Evolutionary conservation across 192 early-diverging fungal genomes (phyloP), one percentile per base, ranked within the genome.

Genomic region (Rhizophagus clarus): DNA sequence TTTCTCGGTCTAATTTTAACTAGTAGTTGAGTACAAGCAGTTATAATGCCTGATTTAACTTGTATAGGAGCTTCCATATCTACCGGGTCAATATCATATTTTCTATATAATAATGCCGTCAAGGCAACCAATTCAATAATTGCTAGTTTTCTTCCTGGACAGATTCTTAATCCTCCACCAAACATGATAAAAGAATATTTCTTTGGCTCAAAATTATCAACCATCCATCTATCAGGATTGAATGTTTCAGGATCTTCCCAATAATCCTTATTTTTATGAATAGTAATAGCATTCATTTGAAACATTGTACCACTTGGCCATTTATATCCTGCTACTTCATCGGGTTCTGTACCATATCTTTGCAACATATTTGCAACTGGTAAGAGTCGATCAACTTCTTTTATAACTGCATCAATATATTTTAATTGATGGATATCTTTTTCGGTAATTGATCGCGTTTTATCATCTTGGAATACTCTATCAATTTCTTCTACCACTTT

Each of bases 381-480:
- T 14, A 8, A 31, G 14, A 76, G 8, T 5, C 74, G 28, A n/a
- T 29, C 22, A 28, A 63, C 51, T 40, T 76, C 74, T 14, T 61
- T 61, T 17, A 76, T 76, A 29, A 76, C 74, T 40, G 74, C 74
- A 0, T 76, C 74, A 62, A 15, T 29, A n/a, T 76, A 76, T 15
- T 47, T 60, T 12, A 76, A 62, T 76, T 76, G 60, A 34, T 24
- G 8, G 15, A 76, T 4, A 12, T 60, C 47, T 15, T 76, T 29
- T 15, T 76, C 60, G 10, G 24, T 22, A 24, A 32, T 22, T n/a
- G 15, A 7, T 8, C 37, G 37, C 7, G 37, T 40, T 40, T 40
- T 40, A 40, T 40, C 37, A 40, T 40, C 37, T 40, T 40, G 37
- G 37, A 40, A 40, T 40, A 40, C 37, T 7, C 6, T 40, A 40